A percentile compares a stretch with the other conserved stretches of the same genome.
Evolutionary conservation across 106 monocot species (phyloP).

Genomic region (Agapanthus africanus): DNA sequence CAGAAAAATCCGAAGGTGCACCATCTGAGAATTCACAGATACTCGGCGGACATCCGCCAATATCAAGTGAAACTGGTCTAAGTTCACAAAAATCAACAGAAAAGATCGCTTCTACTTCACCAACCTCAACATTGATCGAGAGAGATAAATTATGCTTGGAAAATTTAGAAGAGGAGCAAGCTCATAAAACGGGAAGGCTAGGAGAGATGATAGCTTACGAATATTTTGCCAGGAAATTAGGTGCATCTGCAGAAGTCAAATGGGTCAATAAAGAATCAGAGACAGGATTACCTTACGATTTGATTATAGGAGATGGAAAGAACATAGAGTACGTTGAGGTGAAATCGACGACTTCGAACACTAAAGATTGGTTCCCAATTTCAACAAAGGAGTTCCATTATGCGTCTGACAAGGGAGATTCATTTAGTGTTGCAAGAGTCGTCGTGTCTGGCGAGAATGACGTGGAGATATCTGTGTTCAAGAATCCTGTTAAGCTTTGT

Average conservation of each 20-base stretch:
- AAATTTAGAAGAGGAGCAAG: slow-evolving; percentile 13
- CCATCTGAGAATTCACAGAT: neutral
- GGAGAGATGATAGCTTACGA: slow-evolving; percentile 39
- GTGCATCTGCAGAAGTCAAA: slow-evolving; percentile 13
- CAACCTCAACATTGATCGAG: neutral
- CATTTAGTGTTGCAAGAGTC: slow-evolving; percentile 37
- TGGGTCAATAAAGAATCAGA: slow-evolving; percentile 43
- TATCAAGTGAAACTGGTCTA: neutral
- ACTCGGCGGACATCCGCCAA: neutral
- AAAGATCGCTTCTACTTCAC: neutral
- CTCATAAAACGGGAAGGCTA: slow-evolving; percentile 31
- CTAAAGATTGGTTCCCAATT: slow-evolving; percentile 44
- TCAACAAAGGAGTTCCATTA: slow-evolving; percentile 42
- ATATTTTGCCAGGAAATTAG: slow-evolving; percentile 33
- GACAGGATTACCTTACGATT: slow-evolving; percentile 51
- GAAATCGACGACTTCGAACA: slow-evolving; percentile 39
- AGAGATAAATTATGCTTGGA: slow-evolving; percentile 12
- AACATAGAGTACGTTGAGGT: slow-evolving; percentile 33
- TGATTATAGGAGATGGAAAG: slow-evolving; percentile 24
- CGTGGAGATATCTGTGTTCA: slow-evolving; percentile 26
- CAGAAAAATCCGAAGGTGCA: slow-evolving; percentile 1
- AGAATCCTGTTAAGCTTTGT: slow-evolving; percentile 41
- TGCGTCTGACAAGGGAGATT: slow-evolving; percentile 39
- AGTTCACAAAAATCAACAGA: neutral
- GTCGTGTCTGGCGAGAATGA: slow-evolving; percentile 11